Base-by-base conservation (phyloP, 1,139 yeast genomes). In the Geotrichum reessii region DNA sequence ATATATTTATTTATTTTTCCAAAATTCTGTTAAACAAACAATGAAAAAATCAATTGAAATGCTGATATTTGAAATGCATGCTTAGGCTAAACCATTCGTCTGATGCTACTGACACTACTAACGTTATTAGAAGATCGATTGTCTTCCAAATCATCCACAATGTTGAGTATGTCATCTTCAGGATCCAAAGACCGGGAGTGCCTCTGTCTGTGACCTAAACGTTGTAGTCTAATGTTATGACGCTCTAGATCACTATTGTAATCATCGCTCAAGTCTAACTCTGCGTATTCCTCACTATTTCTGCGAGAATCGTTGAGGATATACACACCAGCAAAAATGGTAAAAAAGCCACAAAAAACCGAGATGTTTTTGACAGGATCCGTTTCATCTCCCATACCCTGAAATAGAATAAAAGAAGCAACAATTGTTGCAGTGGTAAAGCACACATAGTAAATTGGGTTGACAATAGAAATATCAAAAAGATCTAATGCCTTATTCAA, bases 401-500 rank as follows among this genome's bases (percentile, higher is more conserved):
- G 81, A 74, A 90, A 91, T 59, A 90, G 77, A 63, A 91, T 86
- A 71, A 91, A 91, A 44, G 96, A 88, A 0, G 97, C 97, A 58
- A 82, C 79, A 66, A 90, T 78, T 0, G 97, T 91, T 59, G 88
- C 89, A 0, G 97, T 89, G 48, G 97, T 90, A 74, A 90, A 91
- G 0, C 96, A 85, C 58, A 90, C 97, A 69, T 91, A 90, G 74
- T 90, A 90, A 62, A 90, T 77, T 37, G 97, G 97, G 72, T 91
- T 90, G 59, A 90, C 97, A 64, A 91, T 87, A 1, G 96, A 88
- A 2, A 97, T 90, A 70, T 90, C 97, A 69, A 89, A 90, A 72
- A 88, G 96, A 67, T 92, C 97, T 69, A 90, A 79, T 0, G 97
- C 97, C 75, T 89, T 90, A 78, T 90, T 90, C 78, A 90, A 89